Evolutionary conservation across 306 rosid genomes (phyloP).

Genomic region (Crataegus laevigata): DNA sequence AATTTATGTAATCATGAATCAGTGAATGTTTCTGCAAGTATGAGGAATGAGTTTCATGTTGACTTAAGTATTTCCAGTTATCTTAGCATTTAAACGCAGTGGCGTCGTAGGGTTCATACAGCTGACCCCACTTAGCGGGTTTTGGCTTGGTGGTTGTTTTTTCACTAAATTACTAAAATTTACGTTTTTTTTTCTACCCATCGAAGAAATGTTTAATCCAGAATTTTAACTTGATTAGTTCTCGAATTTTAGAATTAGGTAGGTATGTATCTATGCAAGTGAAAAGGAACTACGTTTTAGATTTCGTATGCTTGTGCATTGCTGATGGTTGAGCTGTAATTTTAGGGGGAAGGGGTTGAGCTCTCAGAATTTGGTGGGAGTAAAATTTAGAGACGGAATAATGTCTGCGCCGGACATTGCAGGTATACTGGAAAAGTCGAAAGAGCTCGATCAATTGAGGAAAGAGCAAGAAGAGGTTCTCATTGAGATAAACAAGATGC

Average conservation of each 20-base stretch:
- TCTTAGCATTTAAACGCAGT: too few relatives aligned
- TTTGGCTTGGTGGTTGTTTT: too few relatives aligned
- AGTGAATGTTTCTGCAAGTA: too few relatives aligned
- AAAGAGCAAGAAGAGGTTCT: slow-evolving; percentile 69
- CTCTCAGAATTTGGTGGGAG: background rate
- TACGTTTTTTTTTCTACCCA: too few relatives aligned
- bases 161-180: too few relatives aligned
- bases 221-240: background rate
- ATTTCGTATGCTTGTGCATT: background rate
- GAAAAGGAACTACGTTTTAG: background rate
- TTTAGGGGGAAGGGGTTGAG: background rate
- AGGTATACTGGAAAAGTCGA: slow-evolving; percentile 62
- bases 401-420: slow-evolving; percentile 77
- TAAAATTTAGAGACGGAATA: slow-evolving; percentile 2
- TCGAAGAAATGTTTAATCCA: too few relatives aligned
- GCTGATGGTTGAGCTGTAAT: slow-evolving; percentile 6
- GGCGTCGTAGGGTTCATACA: too few relatives aligned
- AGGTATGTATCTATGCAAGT: background rate
- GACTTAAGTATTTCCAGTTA: too few relatives aligned
- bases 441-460: slow-evolving; percentile 87
- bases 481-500: slow-evolving; percentile 82
- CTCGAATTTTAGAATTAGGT: background rate
- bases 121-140: too few relatives aligned
- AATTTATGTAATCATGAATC: too few relatives aligned
- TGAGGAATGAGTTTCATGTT: too few relatives aligned